Evolutionary conservation across 768 basidiomycete species (phyloP), one percentile per base, ranked within the genome.

Genomic region (Podaxis carcinomalis): DNA sequence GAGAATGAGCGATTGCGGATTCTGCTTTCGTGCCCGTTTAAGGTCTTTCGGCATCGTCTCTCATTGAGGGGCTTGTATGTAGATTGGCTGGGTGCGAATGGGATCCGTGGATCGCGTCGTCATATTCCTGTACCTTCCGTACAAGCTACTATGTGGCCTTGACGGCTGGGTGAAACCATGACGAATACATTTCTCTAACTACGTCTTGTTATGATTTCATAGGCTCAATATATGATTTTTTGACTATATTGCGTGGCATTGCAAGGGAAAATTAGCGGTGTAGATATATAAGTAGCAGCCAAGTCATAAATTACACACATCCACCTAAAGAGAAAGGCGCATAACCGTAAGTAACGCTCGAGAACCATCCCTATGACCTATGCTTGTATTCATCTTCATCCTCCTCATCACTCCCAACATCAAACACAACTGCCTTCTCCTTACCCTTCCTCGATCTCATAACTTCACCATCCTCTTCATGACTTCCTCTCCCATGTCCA

Each of bases 151-250:
- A 88, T 82, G 88, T 88, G 81, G 83, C 87, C 64, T 82, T 89
- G 87, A 89, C 86, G 85, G 88, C 85, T 73, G 81, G 84, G 87
- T 84, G 67, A 89, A 88, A 89, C 89, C 89, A 90, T 90, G 85
- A 84, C 76, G 85, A 77, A 79, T 70, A 89, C 88, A 89, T 75
- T 64, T 62, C 46, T 55, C 28, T 51, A 25, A 5, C 59, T 37
- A 35, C 11, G 5, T 35, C 50, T 42, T 46, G 35, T 36, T 27
- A 3, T 46, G 27, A 3, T 55, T 52, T 39, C 40, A 56, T 35
- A 11, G 13, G 25, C 0, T 23, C 11, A 42, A 56, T 56, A 32
- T 7, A 32, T 32, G 28, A 7, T 28, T 32, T 7, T 32, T 32
- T 1, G 28, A 32, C 28, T 1, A 11, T 37, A 4, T 36, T 35